Evolutionary conservation across 1,284 basidiomycete genomes (phyloP), one percentile per base, ranked within the genome.

Genomic region (Chiua sp.): DNA sequence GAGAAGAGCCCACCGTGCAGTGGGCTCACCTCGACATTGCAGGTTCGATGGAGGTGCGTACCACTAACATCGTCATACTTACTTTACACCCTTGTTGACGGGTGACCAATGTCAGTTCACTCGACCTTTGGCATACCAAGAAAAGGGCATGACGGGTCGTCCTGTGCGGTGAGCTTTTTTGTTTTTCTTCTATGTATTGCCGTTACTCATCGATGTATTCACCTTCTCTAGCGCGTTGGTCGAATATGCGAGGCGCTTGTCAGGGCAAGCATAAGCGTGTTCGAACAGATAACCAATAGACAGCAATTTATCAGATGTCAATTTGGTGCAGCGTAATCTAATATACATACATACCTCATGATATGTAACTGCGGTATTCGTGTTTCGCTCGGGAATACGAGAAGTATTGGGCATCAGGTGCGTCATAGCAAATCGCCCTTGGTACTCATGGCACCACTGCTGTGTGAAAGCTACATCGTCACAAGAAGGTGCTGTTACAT

Each of bases 11-110:
- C 15, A 72, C 77, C 13, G 72, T 90, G 64, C 82, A 84, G 58
- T 94, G 91, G 90, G 92, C 92, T 4, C 92, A 94, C 73, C 76
- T 94, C 42, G 94, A 96, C 71, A 95, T 95, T 61, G 94, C 92
- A 18, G 93, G 93, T 18, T 79, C 84, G 37, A 93, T 94, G 91
- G 89, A 91, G 74, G 83, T 84, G 57, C 56, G 70, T 62, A 23
- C 22, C 44, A 1, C n/a, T 55, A n/a, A 47, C 8, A 3, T 47
- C 13, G 2, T 7, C 28, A 10, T 35, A 18, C 26, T 44, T 32
- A 1, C 55, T 39, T 6, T 32, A 10, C 30, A n/a, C 30, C 30
- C 10, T 10, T 32, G 30, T 52, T 55, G n/a, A 7, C 12, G 4
- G 16, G 37, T 16, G 4, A 47, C 55, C 23, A 22, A 32, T 16